These are phyloP conservation scores for Myxozyma neotropica DNA, from an alignment of 805 yeast genomes.

Conservation along the genomic window DNA sequence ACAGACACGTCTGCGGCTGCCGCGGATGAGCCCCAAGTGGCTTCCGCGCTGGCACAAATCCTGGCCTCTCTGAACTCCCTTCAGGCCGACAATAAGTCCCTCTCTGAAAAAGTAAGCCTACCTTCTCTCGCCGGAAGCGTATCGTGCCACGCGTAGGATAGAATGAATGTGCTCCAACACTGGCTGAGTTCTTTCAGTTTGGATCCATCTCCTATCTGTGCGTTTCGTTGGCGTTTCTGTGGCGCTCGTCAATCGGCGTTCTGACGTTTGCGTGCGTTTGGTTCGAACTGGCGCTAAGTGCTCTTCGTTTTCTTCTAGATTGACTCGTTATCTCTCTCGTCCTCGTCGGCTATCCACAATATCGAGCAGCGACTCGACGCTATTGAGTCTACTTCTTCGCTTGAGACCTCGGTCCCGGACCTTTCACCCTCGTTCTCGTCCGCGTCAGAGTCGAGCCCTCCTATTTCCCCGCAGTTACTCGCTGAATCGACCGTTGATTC, in stretches of 20 bases:
- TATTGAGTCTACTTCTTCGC: constrained; percentile 8
- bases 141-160: constrained; percentile 5
- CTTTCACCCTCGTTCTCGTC: constrained; percentile 10
- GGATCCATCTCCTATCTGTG: constrained; percentile 10
- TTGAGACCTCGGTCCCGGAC: constrained; percentile 8
- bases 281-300: neutral
- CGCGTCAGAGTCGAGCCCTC: constrained; percentile 25
- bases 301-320: constrained; percentile 6
- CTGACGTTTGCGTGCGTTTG: neutral
- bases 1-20: neutral
- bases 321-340: constrained; percentile 10
- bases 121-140: neutral
- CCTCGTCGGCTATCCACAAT: constrained; percentile 12
- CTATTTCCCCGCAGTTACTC: constrained; percentile 26
- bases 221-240: constrained; percentile 12
- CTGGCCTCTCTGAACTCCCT: constrained; percentile 22
- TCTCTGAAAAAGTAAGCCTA: constrained; percentile 29
- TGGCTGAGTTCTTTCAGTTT: constrained; percentile 18
- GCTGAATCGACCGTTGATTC: constrained; percentile 7
- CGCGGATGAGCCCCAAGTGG: constrained; percentile 11
- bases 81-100: constrained; percentile 28
- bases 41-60: constrained; percentile 25
- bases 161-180: neutral
- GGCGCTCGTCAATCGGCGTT: constrained; percentile 2
- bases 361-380: constrained; percentile 18